phyloP scores from a whole-genome alignment of 2,329 filamentous ascomycete genomes.

The Saccharata proteae region DNA sequence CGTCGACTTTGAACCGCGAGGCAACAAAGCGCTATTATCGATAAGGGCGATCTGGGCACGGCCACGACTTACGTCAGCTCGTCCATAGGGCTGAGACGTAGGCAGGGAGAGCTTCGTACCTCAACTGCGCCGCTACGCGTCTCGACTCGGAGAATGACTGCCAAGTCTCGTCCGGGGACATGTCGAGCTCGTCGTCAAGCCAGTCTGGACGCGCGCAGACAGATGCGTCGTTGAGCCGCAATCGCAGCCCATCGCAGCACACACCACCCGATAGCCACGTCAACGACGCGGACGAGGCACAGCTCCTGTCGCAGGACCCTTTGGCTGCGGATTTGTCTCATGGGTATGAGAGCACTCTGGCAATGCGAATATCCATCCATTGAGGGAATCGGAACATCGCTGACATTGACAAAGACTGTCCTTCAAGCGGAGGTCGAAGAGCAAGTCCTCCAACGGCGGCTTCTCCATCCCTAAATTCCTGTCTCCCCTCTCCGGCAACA shows the following conservation, averaged over 20 bases:
- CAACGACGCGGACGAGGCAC: conserved; percentile 38
- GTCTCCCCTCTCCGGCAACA: conserved; percentile 26
- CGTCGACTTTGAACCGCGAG: too few relatives aligned
- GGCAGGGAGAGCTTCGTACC: too few relatives aligned
- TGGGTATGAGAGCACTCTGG: conserved; percentile 25
- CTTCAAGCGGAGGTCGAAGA: conserved; percentile 58
- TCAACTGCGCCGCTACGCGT: too few relatives aligned
- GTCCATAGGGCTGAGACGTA: too few relatives aligned
- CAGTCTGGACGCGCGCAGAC: too few relatives aligned
- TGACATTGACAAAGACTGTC: conserved; percentile 35
- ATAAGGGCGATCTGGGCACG: too few relatives aligned
- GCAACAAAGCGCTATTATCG: too few relatives aligned
- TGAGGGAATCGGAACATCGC: background rate
- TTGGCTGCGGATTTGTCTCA: conserved; percentile 38
- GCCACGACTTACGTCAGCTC: too few relatives aligned
- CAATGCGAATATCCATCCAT: background rate
- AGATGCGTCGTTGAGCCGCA: conserved; percentile 34
- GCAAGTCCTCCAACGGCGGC: conserved; percentile 19
- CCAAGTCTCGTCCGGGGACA: too few relatives aligned
- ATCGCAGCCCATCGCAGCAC: conserved; percentile 19
- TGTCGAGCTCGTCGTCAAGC: too few relatives aligned
- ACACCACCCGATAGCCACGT: conserved; percentile 31
- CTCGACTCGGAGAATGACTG: too few relatives aligned
- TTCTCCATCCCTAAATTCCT: conserved; percentile 34
- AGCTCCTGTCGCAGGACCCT: conserved; percentile 44